A percentile compares a stretch with the other conserved stretches of the same genome.
Evolutionary conservation across 495 filamentous ascomycete genomes (phyloP).

Genomic region (Pyronema domesticum): DNA sequence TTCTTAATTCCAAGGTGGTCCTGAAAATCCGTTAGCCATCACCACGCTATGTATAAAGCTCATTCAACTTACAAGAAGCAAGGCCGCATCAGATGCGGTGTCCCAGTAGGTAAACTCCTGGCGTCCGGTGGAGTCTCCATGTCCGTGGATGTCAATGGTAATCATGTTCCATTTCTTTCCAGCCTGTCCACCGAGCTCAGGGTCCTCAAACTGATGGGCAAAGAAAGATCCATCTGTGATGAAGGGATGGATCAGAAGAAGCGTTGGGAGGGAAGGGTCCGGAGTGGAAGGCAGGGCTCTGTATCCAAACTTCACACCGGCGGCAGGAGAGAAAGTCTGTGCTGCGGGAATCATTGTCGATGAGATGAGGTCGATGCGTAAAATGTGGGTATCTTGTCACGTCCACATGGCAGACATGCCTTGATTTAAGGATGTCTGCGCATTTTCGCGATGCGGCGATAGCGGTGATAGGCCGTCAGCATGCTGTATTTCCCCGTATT

Average conservation of each 20-base stretch:
- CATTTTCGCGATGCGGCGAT: too few relatives aligned
- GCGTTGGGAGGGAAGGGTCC: not conserved
- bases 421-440: too few relatives aligned
- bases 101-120: not conserved
- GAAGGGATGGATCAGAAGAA: not conserved
- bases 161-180: constrained; percentile 2
- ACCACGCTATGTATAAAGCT: not conserved
- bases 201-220: not conserved
- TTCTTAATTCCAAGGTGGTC: not conserved
- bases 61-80: not conserved
- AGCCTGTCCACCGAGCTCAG: not conserved
- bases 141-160: not conserved
- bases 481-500: too few relatives aligned
- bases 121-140: not conserved
- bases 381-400: too few relatives aligned
- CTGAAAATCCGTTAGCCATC: not conserved
- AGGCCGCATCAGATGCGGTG: not conserved
- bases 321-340: not conserved
- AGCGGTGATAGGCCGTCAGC: too few relatives aligned
- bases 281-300: not conserved
- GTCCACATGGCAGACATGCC: too few relatives aligned
- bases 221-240: not conserved
- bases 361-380: too few relatives aligned
- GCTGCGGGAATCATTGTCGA: not conserved
- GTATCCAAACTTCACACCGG: not conserved